phyloP scores from a whole-genome alignment of 1,284 basidiomycete species.

The Spongispora temasekensis region DNA sequence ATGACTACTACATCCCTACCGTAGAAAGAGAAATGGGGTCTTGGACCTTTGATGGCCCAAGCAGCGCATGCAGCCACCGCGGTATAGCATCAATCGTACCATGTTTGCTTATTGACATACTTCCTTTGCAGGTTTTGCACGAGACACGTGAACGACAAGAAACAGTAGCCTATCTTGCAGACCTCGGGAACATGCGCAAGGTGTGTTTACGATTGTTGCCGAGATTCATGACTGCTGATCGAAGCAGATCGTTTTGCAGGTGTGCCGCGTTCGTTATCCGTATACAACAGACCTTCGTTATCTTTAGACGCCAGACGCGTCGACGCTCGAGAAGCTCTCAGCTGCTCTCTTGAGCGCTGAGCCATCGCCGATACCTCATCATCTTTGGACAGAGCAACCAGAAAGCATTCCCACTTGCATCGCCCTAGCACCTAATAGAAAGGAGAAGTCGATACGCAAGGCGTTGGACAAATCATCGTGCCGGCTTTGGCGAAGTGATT shows the following conservation, averaged over 20 bases:
- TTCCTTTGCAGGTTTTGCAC: slow-evolving; percentile 36
- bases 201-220: slow-evolving; percentile 13
- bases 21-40: slow-evolving; percentile 49
- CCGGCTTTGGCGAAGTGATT: slow-evolving; percentile 27
- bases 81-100: slow-evolving; percentile 29
- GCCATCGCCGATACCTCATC: slow-evolving; percentile 36
- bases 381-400: slow-evolving; percentile 57
- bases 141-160: slow-evolving; percentile 42
- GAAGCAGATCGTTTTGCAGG: slow-evolving; percentile 43
- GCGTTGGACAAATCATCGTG: slow-evolving; percentile 43
- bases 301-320: slow-evolving; percentile 38
- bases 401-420: slow-evolving; percentile 53
- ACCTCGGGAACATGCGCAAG: slow-evolving; percentile 46
- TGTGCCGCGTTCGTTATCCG: slow-evolving; percentile 10
- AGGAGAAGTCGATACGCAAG: slow-evolving; percentile 42
- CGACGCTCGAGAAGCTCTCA: slow-evolving; percentile 40
- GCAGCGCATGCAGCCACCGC: slow-evolving; percentile 54
- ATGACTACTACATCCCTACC: slow-evolving; percentile 5
- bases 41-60: slow-evolving; percentile 59
- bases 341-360: slow-evolving; percentile 26
- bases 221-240: too few species aligned
- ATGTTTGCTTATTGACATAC: not conserved
- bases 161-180: slow-evolving; percentile 42
- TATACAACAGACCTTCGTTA: not conserved
- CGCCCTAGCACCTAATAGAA: slow-evolving; percentile 52